phyloP scores from a whole-genome alignment of 371 early-diverging fungal genomes.

The Lichtheimia corymbifera region DNA sequence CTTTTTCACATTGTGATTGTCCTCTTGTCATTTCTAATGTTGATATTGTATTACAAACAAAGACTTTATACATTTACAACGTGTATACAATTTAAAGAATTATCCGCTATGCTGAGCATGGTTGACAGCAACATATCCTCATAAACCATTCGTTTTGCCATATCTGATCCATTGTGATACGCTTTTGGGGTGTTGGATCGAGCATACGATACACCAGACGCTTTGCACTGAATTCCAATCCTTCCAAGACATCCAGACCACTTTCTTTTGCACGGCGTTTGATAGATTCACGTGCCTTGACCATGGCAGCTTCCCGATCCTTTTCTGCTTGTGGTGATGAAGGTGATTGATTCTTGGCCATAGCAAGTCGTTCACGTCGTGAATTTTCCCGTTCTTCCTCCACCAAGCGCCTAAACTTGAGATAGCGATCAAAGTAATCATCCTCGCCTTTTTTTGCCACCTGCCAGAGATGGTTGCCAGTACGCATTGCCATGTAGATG shows the following conservation, averaged over 20 bases:
- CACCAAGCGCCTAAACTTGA: slow-evolving; percentile 35
- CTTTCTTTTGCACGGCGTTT: slow-evolving; percentile 34
- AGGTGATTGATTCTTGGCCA: neutral
- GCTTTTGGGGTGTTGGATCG: slow-evolving; percentile 75
- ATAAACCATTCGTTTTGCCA: slow-evolving; percentile 56
- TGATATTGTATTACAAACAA: no score
- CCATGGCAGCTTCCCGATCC: slow-evolving; percentile 5
- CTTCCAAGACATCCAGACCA: slow-evolving; percentile 44
- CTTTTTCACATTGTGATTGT: no score
- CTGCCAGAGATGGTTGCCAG: slow-evolving; percentile 36
- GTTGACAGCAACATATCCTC: slow-evolving; percentile 4
- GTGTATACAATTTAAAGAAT: no score
- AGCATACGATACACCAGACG: slow-evolving; percentile 75
- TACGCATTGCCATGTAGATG: slow-evolving; percentile 38
- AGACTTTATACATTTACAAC: no score
- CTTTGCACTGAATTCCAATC: slow-evolving; percentile 46
- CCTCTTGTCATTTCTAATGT: no score
- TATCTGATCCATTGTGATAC: slow-evolving; percentile 53
- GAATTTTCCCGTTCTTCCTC: slow-evolving; percentile 43
- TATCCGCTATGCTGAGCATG: neutral
- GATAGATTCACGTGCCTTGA: slow-evolving; percentile 36
- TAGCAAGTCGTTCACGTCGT: slow-evolving; percentile 13
- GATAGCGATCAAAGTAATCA: slow-evolving; percentile 24
- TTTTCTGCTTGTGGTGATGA: neutral
- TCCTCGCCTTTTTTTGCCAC: slow-evolving; percentile 31